Conservation (phyloP, 2,329 filamentous ascomycete species). For the Fusarium palustre region DNA sequence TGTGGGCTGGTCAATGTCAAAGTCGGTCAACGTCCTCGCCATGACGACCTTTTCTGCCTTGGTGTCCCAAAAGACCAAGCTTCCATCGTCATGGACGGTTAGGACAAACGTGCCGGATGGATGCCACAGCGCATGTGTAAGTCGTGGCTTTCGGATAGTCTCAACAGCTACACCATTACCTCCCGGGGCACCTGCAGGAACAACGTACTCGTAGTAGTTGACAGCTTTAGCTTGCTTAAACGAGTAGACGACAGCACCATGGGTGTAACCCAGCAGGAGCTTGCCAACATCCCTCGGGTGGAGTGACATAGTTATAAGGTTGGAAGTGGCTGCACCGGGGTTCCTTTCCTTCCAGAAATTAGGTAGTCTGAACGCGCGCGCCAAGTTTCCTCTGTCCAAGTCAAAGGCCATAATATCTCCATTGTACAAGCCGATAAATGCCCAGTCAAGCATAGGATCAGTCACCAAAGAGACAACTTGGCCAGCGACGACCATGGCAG, state of each 20-base stretch:
- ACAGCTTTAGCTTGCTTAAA: slow-evolving; percentile 89
- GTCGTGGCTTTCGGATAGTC: slow-evolving; percentile 73
- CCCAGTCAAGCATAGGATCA: slow-evolving; percentile 94
- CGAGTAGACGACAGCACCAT: slow-evolving; percentile 90
- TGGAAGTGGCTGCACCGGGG: slow-evolving; percentile 68
- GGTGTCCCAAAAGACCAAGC: slow-evolving; percentile 92
- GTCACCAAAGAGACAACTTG: slow-evolving; percentile 79
- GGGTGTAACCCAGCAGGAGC: slow-evolving; percentile 88
- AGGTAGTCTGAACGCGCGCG: slow-evolving; percentile 80
- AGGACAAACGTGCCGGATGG: slow-evolving; percentile 91
- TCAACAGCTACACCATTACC: slow-evolving; percentile 75
- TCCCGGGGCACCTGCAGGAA: slow-evolving; percentile 87
- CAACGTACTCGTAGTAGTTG: slow-evolving; percentile 84
- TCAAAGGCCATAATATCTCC: slow-evolving; percentile 95
- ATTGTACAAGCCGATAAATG: slow-evolving; percentile 82
- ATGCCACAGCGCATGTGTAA: slow-evolving; percentile 92
- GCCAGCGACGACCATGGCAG: slow-evolving; percentile 80
- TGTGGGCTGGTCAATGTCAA: slow-evolving; percentile 76
- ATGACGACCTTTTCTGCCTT: slow-evolving; percentile 87
- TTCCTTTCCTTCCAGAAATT: slow-evolving; percentile 87
- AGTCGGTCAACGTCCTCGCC: slow-evolving; percentile 82
- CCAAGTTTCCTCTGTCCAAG: slow-evolving; percentile 80
- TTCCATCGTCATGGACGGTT: slow-evolving; percentile 90
- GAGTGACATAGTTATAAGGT: slow-evolving; percentile 82
- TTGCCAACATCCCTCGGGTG: slow-evolving; percentile 94